A percentile compares a stretch with the other conserved stretches of the same genome.
Evolutionary conservation across 805 yeast species (phyloP).

Genomic region (Starmerella potacharoeniae): DNA sequence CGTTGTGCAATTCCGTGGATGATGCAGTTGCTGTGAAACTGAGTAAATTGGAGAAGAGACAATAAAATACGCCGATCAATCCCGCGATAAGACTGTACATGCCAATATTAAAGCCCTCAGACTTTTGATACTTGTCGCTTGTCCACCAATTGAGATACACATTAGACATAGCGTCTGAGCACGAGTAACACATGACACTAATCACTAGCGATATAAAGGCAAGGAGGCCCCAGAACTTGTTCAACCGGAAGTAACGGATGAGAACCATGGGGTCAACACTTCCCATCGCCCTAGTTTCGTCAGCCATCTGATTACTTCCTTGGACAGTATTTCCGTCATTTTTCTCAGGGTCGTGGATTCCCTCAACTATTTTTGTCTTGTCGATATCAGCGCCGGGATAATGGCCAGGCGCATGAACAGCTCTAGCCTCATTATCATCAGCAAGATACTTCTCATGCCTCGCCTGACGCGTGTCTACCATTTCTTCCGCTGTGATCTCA

Average conservation of each 20-base stretch:
- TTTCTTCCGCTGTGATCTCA: not conserved
- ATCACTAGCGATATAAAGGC: not conserved
- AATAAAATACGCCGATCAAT: conserved; percentile 7
- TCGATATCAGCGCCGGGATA: conserved; percentile 1
- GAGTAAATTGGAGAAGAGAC: conserved; percentile 7
- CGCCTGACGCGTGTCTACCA: not conserved
- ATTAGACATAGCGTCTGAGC: conserved; percentile 30
- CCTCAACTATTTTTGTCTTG: not conserved
- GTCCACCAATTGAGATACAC: conserved; percentile 65
- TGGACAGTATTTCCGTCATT: conserved; percentile 3
- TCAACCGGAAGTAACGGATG: conserved; percentile 11
- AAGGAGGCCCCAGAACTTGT: conserved; percentile 3
- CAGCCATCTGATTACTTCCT: conserved; percentile 3
- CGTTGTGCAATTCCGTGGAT: conserved; percentile 41
- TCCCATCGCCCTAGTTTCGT: conserved; percentile 12
- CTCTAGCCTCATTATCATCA: not conserved
- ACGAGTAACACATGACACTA: conserved; percentile 30
- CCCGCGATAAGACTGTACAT: conserved; percentile 28
- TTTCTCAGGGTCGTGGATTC: not conserved
- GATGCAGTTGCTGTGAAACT: conserved; percentile 40
- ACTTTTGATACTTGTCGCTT: conserved; percentile 38
- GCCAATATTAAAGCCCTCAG: conserved; percentile 57
- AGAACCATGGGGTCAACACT: conserved; percentile 7
- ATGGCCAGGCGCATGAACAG: not conserved
- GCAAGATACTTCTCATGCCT: not conserved